Conservation (phyloP, 805 yeast species). For the Kodamaea leandrae region DNA sequence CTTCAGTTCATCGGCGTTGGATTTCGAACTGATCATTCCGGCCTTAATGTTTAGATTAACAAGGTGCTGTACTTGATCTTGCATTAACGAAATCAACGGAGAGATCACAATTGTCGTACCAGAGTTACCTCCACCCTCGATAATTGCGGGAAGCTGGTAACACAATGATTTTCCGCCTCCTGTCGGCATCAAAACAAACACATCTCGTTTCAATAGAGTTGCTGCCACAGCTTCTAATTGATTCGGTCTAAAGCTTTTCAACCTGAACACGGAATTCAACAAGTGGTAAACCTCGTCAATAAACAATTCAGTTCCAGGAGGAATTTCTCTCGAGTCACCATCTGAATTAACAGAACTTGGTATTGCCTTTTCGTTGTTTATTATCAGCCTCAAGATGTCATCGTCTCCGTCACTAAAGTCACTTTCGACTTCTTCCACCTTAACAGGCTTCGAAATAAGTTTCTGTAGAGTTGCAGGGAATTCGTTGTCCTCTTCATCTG, state of each 20-base stretch:
- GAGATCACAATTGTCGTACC: slow-evolving; percentile 93
- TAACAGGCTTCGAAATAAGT: slow-evolving; percentile 2
- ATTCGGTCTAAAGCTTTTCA: slow-evolving; percentile 70
- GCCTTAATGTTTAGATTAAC: slow-evolving; percentile 68
- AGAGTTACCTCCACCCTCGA: slow-evolving; percentile 65
- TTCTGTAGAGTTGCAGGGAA: background rate
- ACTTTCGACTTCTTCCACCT: slow-evolving; percentile 13
- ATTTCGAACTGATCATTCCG: slow-evolving; percentile 83
- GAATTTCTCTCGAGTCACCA: slow-evolving; percentile 12
- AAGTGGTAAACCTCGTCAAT: slow-evolving; percentile 62
- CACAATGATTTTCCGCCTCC: slow-evolving; percentile 98
- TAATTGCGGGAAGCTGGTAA: slow-evolving; percentile 90
- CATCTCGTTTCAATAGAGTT: slow-evolving; percentile 74
- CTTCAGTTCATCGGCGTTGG: slow-evolving; percentile 58
- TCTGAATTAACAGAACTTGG: slow-evolving; percentile 12
- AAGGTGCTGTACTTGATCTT: slow-evolving; percentile 90
- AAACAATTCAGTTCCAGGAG: slow-evolving; percentile 48
- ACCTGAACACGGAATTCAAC: slow-evolving; percentile 57
- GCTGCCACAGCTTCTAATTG: slow-evolving; percentile 86
- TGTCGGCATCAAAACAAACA: slow-evolving; percentile 95
- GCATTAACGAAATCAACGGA: slow-evolving; percentile 94
- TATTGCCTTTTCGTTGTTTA: slow-evolving; percentile 14
- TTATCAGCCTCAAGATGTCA: slow-evolving; percentile 23
- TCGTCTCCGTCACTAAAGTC: slow-evolving; percentile 36
- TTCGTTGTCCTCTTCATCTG: slow-evolving; percentile 30